Percentiles rank a stretch among this genome's conserved stretches.
Conservation (phyloP, 257 asterid species). For the Fraxinus excelsior region DNA sequence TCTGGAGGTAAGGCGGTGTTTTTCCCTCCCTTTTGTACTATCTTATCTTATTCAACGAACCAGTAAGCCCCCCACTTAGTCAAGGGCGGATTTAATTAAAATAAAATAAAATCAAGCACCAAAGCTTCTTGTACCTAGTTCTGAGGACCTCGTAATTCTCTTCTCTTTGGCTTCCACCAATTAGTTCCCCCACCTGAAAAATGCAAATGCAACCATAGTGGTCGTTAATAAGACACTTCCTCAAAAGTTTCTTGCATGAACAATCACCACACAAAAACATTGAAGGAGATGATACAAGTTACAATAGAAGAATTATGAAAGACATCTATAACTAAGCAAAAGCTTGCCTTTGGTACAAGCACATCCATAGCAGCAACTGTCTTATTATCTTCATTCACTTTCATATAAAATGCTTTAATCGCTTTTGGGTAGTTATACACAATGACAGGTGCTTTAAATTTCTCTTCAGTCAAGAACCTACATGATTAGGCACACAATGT, state of each 20-base stretch:
- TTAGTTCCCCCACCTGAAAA: constrained; percentile 89
- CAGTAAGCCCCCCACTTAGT: not conserved
- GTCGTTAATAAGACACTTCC: not conserved
- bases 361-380: constrained; percentile 99
- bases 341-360: constrained; percentile 87
- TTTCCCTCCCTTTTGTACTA: not conserved
- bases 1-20: not conserved
- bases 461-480: constrained; percentile 94
- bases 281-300: not conserved
- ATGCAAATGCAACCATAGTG: not conserved
- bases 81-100: not conserved
- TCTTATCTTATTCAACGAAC: not conserved
- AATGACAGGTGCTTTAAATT: constrained; percentile 82
- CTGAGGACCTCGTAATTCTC: constrained; percentile 80
- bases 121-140: constrained; percentile 56
- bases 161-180: constrained; percentile 99
- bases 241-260: not conserved
- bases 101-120: not conserved
- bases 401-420: constrained; percentile 96
- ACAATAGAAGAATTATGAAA: not conserved
- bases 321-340: not conserved
- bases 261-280: not conserved
- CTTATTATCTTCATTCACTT: constrained; percentile 85
- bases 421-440: constrained; percentile 95
- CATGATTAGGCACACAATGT: not conserved